Evolutionary conservation across 2,329 filamentous ascomycete genomes (phyloP).

Genomic region (Eutypa lata): DNA sequence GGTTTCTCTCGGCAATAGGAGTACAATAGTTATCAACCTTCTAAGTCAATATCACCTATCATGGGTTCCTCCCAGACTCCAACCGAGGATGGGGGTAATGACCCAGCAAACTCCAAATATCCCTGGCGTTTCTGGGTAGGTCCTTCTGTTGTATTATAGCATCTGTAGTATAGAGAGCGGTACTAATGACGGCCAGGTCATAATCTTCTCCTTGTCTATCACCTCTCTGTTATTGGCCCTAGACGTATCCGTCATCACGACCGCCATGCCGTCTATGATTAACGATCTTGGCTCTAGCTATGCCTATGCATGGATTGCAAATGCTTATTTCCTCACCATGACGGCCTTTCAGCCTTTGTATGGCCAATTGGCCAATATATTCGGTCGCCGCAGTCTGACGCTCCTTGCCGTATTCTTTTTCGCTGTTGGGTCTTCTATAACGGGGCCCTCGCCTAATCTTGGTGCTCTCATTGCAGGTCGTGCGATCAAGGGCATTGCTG

Average conservation of each 20-base stretch:
- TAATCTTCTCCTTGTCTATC: neutral
- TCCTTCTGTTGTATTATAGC: too few relatives aligned
- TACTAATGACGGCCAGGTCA: too few relatives aligned
- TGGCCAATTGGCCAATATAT: slow-evolving; percentile 43
- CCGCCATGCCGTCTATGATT: slow-evolving; percentile 18
- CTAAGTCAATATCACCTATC: too few relatives aligned
- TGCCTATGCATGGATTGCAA: slow-evolving; percentile 15
- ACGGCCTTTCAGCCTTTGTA: slow-evolving; percentile 42
- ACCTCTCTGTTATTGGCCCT: slow-evolving; percentile 6
- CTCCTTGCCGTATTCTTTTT: slow-evolving; percentile 36
- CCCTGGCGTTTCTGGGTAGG: too few relatives aligned
- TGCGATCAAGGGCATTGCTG: slow-evolving; percentile 38
- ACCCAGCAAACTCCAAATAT: too few relatives aligned
- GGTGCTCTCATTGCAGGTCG: slow-evolving; percentile 37
- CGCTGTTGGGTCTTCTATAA: slow-evolving; percentile 40
- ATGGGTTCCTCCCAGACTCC: too few relatives aligned
- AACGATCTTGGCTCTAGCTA: slow-evolving; percentile 10
- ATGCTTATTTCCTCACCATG: slow-evolving; percentile 17
- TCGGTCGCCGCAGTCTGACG: slow-evolving; percentile 38
- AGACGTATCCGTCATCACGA: slow-evolving; percentile 14
- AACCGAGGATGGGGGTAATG: too few relatives aligned
- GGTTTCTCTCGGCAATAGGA: too few relatives aligned
- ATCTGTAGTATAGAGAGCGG: too few relatives aligned
- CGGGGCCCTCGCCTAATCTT: slow-evolving; percentile 34
- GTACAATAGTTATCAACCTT: too few relatives aligned